phyloP scores from a whole-genome alignment of 495 filamentous ascomycete genomes.

The Penicillium egyptiacum region DNA sequence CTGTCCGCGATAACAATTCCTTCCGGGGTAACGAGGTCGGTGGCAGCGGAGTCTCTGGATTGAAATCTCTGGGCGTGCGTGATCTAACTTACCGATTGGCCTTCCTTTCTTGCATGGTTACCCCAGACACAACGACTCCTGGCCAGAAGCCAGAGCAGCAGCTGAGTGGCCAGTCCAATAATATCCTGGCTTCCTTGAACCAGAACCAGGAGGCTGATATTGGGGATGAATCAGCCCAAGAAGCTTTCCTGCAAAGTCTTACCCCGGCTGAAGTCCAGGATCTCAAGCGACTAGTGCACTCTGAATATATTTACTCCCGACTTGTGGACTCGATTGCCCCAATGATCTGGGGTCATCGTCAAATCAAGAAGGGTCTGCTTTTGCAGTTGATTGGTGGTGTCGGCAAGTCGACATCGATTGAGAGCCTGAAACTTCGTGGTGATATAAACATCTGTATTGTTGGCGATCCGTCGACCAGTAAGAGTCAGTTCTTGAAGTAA shows the following conservation, averaged over 20 bases:
- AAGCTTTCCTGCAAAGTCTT: conserved; percentile 80
- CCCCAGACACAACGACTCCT: conserved; percentile 79
- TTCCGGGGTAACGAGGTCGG: conserved; percentile 76
- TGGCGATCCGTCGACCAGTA: conserved; percentile 95
- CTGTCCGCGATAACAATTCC: conserved; percentile 78
- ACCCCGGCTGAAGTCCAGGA: conserved; percentile 85
- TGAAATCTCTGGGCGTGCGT: conserved; percentile 90
- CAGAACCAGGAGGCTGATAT: conserved; percentile 66
- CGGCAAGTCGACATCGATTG: conserved; percentile 74
- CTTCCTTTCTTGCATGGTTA: conserved; percentile 97
- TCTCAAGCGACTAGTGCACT: conserved; percentile 88
- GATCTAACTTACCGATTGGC: conserved; percentile 97
- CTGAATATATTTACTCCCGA: conserved; percentile 90
- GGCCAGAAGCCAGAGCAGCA: conserved; percentile 65
- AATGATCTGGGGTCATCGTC: conserved; percentile 94
- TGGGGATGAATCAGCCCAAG: conserved; percentile 80
- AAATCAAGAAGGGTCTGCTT: conserved; percentile 96
- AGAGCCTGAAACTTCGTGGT: conserved; percentile 90
- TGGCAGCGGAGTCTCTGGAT: conserved; percentile 78
- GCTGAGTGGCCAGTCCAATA: conserved; percentile 67
- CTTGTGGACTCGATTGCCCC: conserved; percentile 94
- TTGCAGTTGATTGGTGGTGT: conserved; percentile 93
- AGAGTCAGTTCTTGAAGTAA: conserved; percentile 94
- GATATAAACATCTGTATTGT: conserved; percentile 99
- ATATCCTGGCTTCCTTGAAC: conserved; percentile 79